Base-by-base conservation (phyloP, 2,329 filamentous ascomycete genomes). In the Nemania diffusa region DNA sequence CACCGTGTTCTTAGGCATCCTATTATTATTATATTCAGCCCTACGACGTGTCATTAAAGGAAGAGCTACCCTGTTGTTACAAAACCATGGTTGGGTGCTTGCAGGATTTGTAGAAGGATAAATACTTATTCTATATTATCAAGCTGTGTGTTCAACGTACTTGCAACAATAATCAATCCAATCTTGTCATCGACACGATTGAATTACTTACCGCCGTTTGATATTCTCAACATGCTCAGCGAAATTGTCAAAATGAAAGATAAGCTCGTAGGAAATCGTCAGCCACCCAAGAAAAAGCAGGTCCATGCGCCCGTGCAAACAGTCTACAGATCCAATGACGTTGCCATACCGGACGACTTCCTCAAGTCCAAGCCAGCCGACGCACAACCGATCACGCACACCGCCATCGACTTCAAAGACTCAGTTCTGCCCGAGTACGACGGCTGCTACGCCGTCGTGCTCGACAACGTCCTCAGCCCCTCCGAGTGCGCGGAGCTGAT, bases 391-490 rank as follows among this genome's bases (percentile, higher is more conserved):
- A 81, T 88, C 44, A 83, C 74, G 11, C 79, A 83, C 48, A 76
- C 76, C 2, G 78, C 77, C 17, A 84, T 92, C 73, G 81, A 91
- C 77, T 91, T 90, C 73, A 70, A 76, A 8, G 73, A 79, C 52
- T 84, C 82, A 20, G 70, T 73, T 0, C 75, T 92, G 2, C 84
- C 84, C 0, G 81, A 87, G 70, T 89, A 88, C 78, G 77, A 81
- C 26, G 79, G 81, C 34, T 73, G 78, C 17, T 90, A 88, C 76
- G 90, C 90, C 5, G 84, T 86, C 7, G 79, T 92, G 0, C 81
- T 92, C 4, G 89, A 92, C 76, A 82, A 89, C 67, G 84, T 89
- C n/a, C 76, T 92, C 64, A 86, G 83, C 13, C 80, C 83, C n/a
- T 76, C 80, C 8, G 92, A 94, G 80, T 94, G 92, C 78, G 75